Conservation (phyloP, 306 rosid species). For the Castanea crenata region DNA sequence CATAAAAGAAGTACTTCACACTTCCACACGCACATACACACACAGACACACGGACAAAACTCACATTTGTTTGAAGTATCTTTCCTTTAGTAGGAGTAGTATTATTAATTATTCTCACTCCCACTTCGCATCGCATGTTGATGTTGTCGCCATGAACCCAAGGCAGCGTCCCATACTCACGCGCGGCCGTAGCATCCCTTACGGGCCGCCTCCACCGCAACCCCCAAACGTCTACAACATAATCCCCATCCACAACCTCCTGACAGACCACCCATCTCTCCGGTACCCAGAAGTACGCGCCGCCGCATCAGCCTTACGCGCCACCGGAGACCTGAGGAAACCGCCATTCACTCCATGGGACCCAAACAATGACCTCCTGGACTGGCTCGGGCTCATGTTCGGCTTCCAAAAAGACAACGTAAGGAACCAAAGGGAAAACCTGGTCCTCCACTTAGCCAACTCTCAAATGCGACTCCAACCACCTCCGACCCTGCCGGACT, state of each 20-base stretch:
- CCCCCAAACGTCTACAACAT: constrained; percentile 53
- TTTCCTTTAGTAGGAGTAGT: too few relatives aligned
- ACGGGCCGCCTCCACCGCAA: constrained; percentile 14
- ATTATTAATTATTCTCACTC: too few relatives aligned
- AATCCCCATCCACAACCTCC: constrained; percentile 76
- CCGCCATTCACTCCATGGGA: constrained; percentile 58
- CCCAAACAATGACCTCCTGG: constrained; percentile 64
- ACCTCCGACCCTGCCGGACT: constrained; percentile 38
- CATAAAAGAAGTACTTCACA: too few relatives aligned
- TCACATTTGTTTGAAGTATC: too few relatives aligned
- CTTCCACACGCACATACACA: too few relatives aligned
- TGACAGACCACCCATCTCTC: constrained; percentile 78
- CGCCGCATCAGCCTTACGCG: constrained; percentile 69
- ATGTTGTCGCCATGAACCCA: not conserved
- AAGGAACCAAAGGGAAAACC: constrained; percentile 85
- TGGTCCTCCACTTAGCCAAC: constrained; percentile 91
- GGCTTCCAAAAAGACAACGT: constrained; percentile 88
- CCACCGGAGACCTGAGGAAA: constrained; percentile 70
- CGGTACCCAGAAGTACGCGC: constrained; percentile 86
- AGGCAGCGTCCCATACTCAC: constrained; percentile 22
- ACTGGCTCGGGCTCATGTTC: constrained; percentile 71
- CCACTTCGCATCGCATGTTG: too few relatives aligned
- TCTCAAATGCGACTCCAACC: constrained; percentile 85
- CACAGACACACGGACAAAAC: too few relatives aligned
- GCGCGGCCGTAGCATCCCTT: constrained; percentile 1